phyloP scores from a whole-genome alignment of 2,329 filamentous ascomycete species.

The Fusarium sp. region DNA sequence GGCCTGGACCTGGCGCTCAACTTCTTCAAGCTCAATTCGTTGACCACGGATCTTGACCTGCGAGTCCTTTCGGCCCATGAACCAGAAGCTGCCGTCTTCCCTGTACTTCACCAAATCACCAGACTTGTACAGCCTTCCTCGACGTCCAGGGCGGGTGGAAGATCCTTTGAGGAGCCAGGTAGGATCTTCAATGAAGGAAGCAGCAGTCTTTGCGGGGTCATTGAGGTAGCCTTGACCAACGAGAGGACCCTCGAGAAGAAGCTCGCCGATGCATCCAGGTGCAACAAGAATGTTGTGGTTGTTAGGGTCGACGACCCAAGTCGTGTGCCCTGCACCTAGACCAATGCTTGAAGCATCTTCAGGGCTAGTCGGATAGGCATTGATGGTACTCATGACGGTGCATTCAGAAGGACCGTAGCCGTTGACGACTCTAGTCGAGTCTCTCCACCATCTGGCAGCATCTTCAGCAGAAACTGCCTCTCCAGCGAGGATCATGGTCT shows the following conservation, averaged over 20 bases:
- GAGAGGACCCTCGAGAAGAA: constrained; percentile 58
- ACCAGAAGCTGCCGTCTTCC: constrained; percentile 54
- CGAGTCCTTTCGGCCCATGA: constrained; percentile 65
- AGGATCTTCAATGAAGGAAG: constrained; percentile 49
- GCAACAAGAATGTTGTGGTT: constrained; percentile 39
- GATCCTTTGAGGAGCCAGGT: constrained; percentile 47
- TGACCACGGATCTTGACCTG: constrained; percentile 70
- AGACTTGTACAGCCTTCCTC: constrained; percentile 55
- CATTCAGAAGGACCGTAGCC: constrained; percentile 22
- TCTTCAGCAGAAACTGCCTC: constrained; percentile 7
- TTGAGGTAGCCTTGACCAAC: constrained; percentile 64
- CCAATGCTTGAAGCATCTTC: constrained; percentile 6
- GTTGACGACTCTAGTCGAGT: constrained; percentile 1
- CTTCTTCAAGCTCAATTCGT: constrained; percentile 59
- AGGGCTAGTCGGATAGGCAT: not conserved
- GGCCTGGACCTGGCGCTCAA: constrained; percentile 26
- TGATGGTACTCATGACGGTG: constrained; percentile 6
- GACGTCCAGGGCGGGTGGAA: not conserved
- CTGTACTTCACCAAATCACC: constrained; percentile 60
- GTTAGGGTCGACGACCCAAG: constrained; percentile 42
- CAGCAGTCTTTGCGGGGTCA: constrained; percentile 45
- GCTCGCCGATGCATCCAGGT: constrained; percentile 55
- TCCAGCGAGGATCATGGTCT: constrained; percentile 20
- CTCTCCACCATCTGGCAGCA: constrained; percentile 2
- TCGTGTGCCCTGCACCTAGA: not conserved